These are phyloP conservation scores for Pseudisothecium myosuroides DNA, from an alignment of 225 moss, liverwort and hornwort genomes.

Conservation along the genomic window DNA sequence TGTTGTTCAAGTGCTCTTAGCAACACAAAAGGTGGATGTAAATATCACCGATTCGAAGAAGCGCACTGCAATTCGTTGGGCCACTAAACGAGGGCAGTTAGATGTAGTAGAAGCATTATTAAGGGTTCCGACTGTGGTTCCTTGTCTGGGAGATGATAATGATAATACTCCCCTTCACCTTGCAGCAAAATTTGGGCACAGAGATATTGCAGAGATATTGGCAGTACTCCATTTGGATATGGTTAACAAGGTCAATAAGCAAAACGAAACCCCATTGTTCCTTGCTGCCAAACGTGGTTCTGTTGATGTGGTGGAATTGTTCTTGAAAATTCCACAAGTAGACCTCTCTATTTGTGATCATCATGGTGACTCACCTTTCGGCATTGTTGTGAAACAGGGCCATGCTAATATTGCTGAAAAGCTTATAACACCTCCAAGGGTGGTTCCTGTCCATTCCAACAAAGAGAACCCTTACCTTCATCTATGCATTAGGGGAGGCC, in stretches of 20 bases:
- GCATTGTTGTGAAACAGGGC: fast-evolving
- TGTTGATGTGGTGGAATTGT: background rate
- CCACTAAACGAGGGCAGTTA: fast-evolving
- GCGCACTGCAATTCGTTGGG: background rate
- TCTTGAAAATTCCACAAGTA: background rate
- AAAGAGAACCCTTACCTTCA: background rate
- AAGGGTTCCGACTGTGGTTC: background rate
- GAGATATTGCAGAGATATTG: background rate
- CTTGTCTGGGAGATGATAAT: background rate
- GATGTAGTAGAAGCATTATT: background rate
- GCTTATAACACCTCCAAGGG: background rate
- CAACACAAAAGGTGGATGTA: background rate
- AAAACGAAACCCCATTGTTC: background rate
- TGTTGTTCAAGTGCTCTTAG: background rate
- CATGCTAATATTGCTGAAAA: background rate
- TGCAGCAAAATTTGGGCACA: background rate
- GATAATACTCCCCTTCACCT: background rate
- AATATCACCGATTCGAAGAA: background rate
- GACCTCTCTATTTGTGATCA: background rate
- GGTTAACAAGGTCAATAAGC: background rate
- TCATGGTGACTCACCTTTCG: background rate
- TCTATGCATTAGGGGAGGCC: background rate
- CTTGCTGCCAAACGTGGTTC: background rate
- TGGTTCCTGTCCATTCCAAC: fast-evolving
- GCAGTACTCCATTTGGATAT: background rate